These are phyloP conservation scores for Jasminum sambac DNA, from an alignment of 257 asterid species.

Conservation along the genomic window DNA sequence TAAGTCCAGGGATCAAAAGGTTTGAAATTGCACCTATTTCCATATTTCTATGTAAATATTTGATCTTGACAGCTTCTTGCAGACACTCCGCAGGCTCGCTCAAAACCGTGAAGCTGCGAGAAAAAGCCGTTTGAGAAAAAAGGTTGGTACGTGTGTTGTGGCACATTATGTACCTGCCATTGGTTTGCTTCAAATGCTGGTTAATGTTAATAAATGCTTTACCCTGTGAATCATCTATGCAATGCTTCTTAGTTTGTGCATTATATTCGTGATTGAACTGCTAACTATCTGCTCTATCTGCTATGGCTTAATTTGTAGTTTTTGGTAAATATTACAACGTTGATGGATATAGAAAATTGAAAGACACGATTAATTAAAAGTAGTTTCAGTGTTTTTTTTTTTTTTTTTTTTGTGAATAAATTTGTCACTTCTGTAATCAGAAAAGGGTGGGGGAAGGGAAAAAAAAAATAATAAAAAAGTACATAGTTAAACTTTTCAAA, in stretches of 20 bases:
- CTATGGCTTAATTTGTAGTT: neutral
- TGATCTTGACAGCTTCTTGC: slow-evolving; percentile 29
- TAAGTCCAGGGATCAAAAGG: slow-evolving; percentile 97
- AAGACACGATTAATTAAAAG: too few species aligned
- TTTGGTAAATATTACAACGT: neutral
- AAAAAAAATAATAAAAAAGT: neutral
- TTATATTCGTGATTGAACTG: neutral
- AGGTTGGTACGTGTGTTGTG: slow-evolving; percentile 40
- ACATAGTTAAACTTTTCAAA: neutral
- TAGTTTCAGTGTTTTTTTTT: too few species aligned
- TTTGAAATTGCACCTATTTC: slow-evolving; percentile 17
- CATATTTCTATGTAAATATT: slow-evolving; percentile 10
- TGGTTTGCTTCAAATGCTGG: slow-evolving; percentile 11
- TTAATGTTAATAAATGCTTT: neutral
- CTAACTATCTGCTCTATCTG: neutral
- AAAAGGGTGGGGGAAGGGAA: too few species aligned
- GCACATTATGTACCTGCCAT: slow-evolving; percentile 8
- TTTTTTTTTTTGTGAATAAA: neutral
- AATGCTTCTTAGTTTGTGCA: neutral
- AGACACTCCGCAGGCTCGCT: slow-evolving; percentile 93
- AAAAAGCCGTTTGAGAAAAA: slow-evolving; percentile 91
- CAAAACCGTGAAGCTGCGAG: slow-evolving; percentile 99
- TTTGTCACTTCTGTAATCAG: neutral
- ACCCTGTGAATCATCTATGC: neutral
- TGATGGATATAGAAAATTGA: neutral